Evolutionary conservation across 2,329 filamentous ascomycete genomes (phyloP), one percentile per base, ranked within the genome.

Genomic region (Leptographium galeiforme): DNA sequence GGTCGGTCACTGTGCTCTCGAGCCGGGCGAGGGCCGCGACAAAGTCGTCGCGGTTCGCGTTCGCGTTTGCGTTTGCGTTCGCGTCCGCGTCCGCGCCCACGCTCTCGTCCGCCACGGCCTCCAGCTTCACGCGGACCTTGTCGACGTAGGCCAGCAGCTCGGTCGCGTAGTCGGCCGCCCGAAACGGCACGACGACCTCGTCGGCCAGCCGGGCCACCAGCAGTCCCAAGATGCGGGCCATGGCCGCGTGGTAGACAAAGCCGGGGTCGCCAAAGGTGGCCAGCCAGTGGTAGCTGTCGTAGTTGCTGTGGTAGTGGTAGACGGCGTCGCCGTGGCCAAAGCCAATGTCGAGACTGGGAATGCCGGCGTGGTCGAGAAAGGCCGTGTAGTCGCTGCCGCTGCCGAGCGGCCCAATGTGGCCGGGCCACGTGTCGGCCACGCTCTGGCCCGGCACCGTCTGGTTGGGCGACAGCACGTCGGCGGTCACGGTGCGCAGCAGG

Each of bases 251-350:
- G 62, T 88, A 87, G 47, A 76, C 70, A 54, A 81, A 83, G 25
- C 73, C 77, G 2, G 74, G 74, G 61, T 95, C 90, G 44, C 87
- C 89, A 57, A 79, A 93, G 30, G 76, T 78, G 53, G 82, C 76
- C 87, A 95, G 94, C 89, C 90, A 95, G 67, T 85, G 74, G 66
- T 89, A 93, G 62, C 82, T 88, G 66, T 95, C 89, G 67, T 94
- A 95, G 71, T 95, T 95, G 65, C 83, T 84, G 70, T 95, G 89
- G 67, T 95, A 95, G 62, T 88, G 85, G 63, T 89, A 88, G 4
- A 87, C 74, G 0, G 82, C 70, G 45, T 75, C 73, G 32, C 67
- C 67, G 8, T 60, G 63, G 16, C 65, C 65, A 62, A 86, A 87
- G 32, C 77, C 75, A 50, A 87, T 73, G 61, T 87, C 80, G 14